These are phyloP conservation scores for Penicillium griseofulvum DNA, from an alignment of 2,329 filamentous ascomycete genomes.

Conservation along the genomic window DNA sequence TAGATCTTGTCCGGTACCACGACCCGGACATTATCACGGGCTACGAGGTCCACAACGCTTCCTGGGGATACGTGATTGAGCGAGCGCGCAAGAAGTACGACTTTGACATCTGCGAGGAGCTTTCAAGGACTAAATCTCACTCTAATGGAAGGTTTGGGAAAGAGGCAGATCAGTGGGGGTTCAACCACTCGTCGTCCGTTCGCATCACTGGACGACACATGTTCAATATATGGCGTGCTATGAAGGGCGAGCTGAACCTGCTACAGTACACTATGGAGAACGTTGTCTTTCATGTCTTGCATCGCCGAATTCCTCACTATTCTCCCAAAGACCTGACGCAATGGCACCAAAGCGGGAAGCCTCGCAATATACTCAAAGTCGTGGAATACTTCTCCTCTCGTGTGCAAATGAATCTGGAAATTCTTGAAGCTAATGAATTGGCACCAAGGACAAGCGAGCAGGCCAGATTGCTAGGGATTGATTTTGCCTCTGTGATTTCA, in stretches of 20 bases:
- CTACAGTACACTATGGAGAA: slow-evolving; percentile 97
- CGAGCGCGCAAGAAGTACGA: slow-evolving; percentile 82
- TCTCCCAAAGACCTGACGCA: slow-evolving; percentile 71
- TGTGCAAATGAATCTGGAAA: slow-evolving; percentile 80
- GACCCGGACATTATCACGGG: slow-evolving; percentile 94
- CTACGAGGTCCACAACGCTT: slow-evolving; percentile 88
- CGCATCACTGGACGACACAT: slow-evolving; percentile 90
- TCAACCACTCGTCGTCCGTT: slow-evolving; percentile 89
- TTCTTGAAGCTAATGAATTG: slow-evolving; percentile 85
- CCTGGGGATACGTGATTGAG: slow-evolving; percentile 95
- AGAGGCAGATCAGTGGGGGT: slow-evolving; percentile 86
- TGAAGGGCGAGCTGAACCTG: slow-evolving; percentile 87
- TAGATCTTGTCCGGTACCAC: slow-evolving; percentile 76
- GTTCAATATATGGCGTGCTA: slow-evolving; percentile 96
- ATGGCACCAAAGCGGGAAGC: slow-evolving; percentile 73
- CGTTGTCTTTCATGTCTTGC: slow-evolving; percentile 85
- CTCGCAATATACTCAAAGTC: slow-evolving; percentile 69
- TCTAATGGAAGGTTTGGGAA: slow-evolving; percentile 82
- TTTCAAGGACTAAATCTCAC: slow-evolving; percentile 82
- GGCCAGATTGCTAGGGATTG: slow-evolving; percentile 84
- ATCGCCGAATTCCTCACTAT: slow-evolving; percentile 85
- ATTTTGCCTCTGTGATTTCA: slow-evolving; percentile 95
- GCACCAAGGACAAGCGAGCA: slow-evolving; percentile 90
- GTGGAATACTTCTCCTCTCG: slow-evolving; percentile 74
- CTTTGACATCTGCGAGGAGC: slow-evolving; percentile 84